A percentile compares a stretch with the other conserved stretches of the same genome.
phyloP scores from a whole-genome alignment of 176 grass and related monocot species.

The Carex scoparia region DNA sequence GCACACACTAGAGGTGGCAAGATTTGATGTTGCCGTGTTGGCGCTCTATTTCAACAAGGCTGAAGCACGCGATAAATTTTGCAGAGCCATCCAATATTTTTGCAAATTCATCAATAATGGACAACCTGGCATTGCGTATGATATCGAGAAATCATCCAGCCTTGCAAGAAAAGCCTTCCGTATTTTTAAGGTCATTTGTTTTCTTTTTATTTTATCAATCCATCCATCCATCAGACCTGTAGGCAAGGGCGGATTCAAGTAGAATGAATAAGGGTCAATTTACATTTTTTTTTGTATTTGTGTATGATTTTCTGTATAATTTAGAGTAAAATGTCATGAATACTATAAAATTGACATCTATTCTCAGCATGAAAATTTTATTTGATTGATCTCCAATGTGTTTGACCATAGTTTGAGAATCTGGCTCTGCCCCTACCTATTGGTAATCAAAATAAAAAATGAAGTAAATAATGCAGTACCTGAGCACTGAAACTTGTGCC shows the following conservation, averaged over 20 bases:
- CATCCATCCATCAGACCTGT: neutral
- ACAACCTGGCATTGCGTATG: constrained; percentile 5
- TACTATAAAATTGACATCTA: too few species aligned
- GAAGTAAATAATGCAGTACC: neutral
- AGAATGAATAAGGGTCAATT: too few species aligned
- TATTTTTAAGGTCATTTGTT: constrained; percentile 17
- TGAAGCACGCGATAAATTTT: constrained; percentile 19
- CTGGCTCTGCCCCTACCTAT: too few species aligned
- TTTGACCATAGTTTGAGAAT: too few species aligned
- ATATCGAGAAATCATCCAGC: constrained; percentile 14
- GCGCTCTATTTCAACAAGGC: constrained; percentile 22
- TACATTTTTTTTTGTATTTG: too few species aligned
- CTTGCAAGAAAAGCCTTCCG: constrained; percentile 17
- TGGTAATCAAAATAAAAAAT: neutral
- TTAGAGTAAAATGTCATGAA: too few species aligned
- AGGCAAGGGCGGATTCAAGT: too few species aligned
- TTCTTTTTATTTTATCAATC: neutral
- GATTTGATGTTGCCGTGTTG: constrained; percentile 20
- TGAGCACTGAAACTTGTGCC: neutral
- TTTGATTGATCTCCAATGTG: too few species aligned
- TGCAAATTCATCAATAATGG: constrained; percentile 17
- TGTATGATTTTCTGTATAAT: too few species aligned
- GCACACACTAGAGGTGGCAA: constrained; percentile 12
- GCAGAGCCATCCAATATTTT: constrained; percentile 12
- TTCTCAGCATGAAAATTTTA: too few species aligned